Conservation (phyloP, 2,329 filamentous ascomycete species). For the Aspergillus amoenus region DNA sequence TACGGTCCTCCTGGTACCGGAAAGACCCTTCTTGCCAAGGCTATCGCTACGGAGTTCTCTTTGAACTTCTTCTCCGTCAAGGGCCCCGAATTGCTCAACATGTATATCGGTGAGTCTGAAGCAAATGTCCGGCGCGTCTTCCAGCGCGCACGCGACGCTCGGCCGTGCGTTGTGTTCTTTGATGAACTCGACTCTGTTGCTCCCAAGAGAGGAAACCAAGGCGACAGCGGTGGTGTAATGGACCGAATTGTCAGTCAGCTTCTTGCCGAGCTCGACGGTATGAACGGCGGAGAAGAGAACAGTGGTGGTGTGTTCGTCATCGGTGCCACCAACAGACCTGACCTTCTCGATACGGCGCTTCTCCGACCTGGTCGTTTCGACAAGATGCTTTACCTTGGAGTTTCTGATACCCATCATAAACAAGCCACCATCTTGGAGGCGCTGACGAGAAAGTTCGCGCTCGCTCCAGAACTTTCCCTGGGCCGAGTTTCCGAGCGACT, state of each 20-base stretch:
- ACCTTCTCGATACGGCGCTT: conserved; percentile 86
- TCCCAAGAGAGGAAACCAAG: conserved; percentile 94
- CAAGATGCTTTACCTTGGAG: conserved; percentile 96
- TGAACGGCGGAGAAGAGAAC: conserved; percentile 86
- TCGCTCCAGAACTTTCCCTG: conserved; percentile 77
- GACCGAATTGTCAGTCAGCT: conserved; percentile 95
- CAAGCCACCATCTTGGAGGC: conserved; percentile 93
- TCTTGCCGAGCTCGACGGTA: conserved; percentile 91
- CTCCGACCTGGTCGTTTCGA: conserved; percentile 90
- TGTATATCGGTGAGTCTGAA: conserved; percentile 99
- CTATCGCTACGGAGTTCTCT: conserved; percentile 97
- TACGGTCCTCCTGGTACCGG: conserved; percentile 98
- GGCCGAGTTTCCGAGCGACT: conserved; percentile 70
- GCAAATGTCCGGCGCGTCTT: conserved; percentile 99
- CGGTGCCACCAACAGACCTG: conserved; percentile 90
- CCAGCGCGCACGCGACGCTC: conserved; percentile 95
- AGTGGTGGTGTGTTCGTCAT: conserved; percentile 90
- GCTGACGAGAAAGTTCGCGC: conserved; percentile 88
- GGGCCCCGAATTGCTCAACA: conserved; percentile 94
- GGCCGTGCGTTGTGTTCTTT: conserved; percentile 97
- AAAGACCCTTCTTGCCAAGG: conserved; percentile 99
- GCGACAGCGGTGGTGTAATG: conserved; percentile 97
- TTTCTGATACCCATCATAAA: conserved; percentile 95
- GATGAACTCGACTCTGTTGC: conserved; percentile 97
- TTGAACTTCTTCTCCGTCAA: conserved; percentile 99